These are phyloP conservation scores for Suhomyces atakaporum DNA, from an alignment of 1,139 yeast species.

Conservation along the genomic window DNA sequence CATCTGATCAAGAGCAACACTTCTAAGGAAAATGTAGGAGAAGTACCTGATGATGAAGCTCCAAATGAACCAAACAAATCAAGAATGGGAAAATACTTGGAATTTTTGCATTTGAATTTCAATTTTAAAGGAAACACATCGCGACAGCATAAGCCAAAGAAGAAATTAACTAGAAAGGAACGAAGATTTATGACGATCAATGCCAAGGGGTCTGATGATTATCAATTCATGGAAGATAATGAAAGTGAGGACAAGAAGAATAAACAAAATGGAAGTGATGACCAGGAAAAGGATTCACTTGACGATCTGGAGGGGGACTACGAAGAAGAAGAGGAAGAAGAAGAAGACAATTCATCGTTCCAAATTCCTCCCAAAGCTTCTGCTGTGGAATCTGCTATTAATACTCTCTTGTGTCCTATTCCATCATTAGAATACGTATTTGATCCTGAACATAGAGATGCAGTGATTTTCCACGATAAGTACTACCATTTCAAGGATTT, in stretches of 20 bases:
- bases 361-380: conserved; percentile 49
- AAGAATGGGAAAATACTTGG: conserved; percentile 18
- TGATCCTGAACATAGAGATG: conserved; percentile 47
- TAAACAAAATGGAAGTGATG: conserved; percentile 8
- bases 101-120: conserved; percentile 25
- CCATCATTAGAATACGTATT: conserved; percentile 38
- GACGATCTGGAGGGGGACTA: conserved; percentile 6
- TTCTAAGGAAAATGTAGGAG: conserved; percentile 12
- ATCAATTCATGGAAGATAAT: background rate
- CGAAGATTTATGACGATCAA: conserved; percentile 27
- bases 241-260: conserved; percentile 2
- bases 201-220: conserved; percentile 25
- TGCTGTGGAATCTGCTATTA: conserved; percentile 46
- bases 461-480: conserved; percentile 77
- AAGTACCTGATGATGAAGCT: conserved; percentile 16
- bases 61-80: conserved; percentile 8
- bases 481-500: conserved; percentile 64
- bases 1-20: conserved; percentile 9
- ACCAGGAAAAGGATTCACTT: conserved; percentile 8
- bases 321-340: background rate
- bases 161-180: conserved; percentile 24
- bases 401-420: conserved; percentile 44
- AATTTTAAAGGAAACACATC: conserved; percentile 1
- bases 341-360: no score
- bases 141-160: conserved; percentile 13